Conservation (phyloP, 2,329 filamentous ascomycete genomes). For the Fusarium virguliforme region DNA sequence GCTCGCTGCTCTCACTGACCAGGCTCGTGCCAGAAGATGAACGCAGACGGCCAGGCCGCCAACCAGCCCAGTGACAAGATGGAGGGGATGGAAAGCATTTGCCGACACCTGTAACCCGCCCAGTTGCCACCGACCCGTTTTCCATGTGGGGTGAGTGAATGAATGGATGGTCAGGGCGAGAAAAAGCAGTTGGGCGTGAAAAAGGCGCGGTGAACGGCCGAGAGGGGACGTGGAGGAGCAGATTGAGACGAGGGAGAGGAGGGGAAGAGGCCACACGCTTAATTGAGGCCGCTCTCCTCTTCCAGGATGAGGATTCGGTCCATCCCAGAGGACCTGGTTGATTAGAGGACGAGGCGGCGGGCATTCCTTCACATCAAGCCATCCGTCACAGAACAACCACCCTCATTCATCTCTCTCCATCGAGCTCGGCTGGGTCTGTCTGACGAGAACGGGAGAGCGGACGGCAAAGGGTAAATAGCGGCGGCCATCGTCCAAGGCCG, state of each 20-base stretch:
- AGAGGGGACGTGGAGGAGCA: conserved; percentile 29
- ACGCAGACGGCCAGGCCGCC: conserved; percentile 8
- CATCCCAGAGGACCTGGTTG: not conserved
- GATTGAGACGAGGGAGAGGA: conserved; percentile 31
- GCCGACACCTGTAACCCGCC: conserved; percentile 22
- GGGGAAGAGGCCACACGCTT: conserved; percentile 19
- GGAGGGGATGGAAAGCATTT: conserved; percentile 28
- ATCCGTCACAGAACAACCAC: conserved; percentile 11
- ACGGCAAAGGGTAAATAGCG: conserved; percentile 20
- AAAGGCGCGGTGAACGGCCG: conserved; percentile 39
- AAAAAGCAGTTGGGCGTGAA: conserved; percentile 33
- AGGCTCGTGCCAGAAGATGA: conserved; percentile 17
- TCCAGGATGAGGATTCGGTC: conserved; percentile 5
- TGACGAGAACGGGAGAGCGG: conserved; percentile 5
- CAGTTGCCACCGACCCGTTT: conserved; percentile 43
- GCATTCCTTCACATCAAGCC: conserved; percentile 17
- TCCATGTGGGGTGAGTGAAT: conserved; percentile 46
- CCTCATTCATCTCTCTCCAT: not conserved
- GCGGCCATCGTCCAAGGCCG: conserved; percentile 27
- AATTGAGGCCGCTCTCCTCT: conserved; percentile 18
- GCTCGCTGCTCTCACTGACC: conserved; percentile 19
- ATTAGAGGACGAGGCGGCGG: conserved; percentile 4
- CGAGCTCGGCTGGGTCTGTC: not conserved
- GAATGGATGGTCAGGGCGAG: conserved; percentile 39
- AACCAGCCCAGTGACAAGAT: conserved; percentile 20